Base-by-base conservation (phyloP, 1,139 yeast species). In the Sugiyamaella xylanicola region DNA sequence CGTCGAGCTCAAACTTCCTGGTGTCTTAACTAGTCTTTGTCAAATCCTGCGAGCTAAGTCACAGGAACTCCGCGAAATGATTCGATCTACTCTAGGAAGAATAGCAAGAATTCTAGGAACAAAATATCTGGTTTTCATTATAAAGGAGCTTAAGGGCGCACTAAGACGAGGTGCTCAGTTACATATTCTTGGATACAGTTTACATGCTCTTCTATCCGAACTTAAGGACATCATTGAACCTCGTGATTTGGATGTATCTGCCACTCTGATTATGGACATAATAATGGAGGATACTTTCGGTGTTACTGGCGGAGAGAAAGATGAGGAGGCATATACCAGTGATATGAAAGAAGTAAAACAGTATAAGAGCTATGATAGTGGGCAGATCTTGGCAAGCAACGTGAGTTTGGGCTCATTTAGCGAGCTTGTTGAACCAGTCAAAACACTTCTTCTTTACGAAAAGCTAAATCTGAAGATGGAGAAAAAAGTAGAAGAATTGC, bases 251-350 rank as follows among this genome's bases (percentile, higher is more conserved):
- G 93, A 91, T 69, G 87, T 83, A 20, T 80, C 87, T 20, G 81
- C 85, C 5, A 74, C 74, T 2, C 64, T 87, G 52, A 73, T 92
- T 16, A 84, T 86, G 60, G 85, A 82, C 25, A 77, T 91, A 36
- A 79, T 92, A 36, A 92, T 93, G 96, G 96, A 91, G 67, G 97
- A 93, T 66, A 81, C 84, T 2, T 92, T 93, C 72, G 99, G 99
- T 16, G 82, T 87, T 4, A 90, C 96, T 7, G 96, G 97, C 39
- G 86, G 86, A 66, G 99, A 93, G 68, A 93, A 95, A 69, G 99
- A 93, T 63, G 92, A 95, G 15, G 97, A 91, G 60, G 97, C 92
- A 25, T 93, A 93, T 67, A 83, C 82, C 53, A 85, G 90, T 51
- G 85, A 85, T 60, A 88, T 91, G 85, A 89, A 87, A 65, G 99